Conservation (phyloP, 1,139 yeast genomes). For the Protomyces macrosporus region DNA sequence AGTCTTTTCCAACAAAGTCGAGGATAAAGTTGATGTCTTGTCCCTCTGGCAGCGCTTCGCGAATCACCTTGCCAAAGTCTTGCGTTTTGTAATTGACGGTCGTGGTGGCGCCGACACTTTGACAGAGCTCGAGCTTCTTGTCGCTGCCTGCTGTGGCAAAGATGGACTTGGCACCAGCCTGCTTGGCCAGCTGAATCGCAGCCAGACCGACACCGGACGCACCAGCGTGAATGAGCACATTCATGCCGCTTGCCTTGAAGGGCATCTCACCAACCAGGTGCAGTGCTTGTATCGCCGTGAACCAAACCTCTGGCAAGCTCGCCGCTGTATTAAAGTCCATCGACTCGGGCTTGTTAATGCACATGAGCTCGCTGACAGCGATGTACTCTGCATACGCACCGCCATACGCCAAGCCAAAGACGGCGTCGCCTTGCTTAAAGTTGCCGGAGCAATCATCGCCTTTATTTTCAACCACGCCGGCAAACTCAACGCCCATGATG, state of each 20-base stretch:
- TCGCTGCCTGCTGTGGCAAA: conserved; percentile 39
- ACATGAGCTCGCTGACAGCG: conserved; percentile 35
- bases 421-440: conserved; percentile 37
- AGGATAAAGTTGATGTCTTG: conserved; percentile 36
- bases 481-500: conserved; percentile 40
- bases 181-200: conserved; percentile 40
- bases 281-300: conserved; percentile 39
- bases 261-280: conserved; percentile 36
- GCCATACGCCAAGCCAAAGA: conserved; percentile 40
- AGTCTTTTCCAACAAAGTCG: conserved; percentile 40
- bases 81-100: conserved; percentile 37
- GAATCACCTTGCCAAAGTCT: conserved; percentile 35
- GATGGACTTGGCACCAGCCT: conserved; percentile 38
- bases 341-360: conserved; percentile 35
- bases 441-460: conserved; percentile 27
- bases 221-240: conserved; percentile 40
- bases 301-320: conserved; percentile 41
- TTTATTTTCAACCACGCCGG: conserved; percentile 36
- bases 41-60: conserved; percentile 31
- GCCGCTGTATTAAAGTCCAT: conserved; percentile 37
- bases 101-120: conserved; percentile 32
- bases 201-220: conserved; percentile 41
- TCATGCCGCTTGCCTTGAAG: conserved; percentile 34
- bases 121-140: conserved; percentile 34
- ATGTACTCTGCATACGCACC: conserved; percentile 43